These are phyloP conservation scores for Phragmites australis DNA, from an alignment of 176 grass and related monocot species.

Conservation along the genomic window DNA sequence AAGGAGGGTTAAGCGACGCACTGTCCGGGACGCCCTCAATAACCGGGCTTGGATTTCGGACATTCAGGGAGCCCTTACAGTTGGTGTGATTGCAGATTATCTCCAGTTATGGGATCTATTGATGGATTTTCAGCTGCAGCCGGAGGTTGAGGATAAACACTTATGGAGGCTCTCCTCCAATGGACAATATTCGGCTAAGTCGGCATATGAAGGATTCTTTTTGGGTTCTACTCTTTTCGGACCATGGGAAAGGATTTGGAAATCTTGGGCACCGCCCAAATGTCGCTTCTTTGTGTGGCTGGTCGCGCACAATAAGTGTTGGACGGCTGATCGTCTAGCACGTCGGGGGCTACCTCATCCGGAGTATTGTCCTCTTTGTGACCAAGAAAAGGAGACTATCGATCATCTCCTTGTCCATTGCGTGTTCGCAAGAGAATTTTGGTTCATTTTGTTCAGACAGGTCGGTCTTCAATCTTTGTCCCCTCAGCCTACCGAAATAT, in stretches of 20 bases:
- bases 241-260: not conserved
- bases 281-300: not conserved
- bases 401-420: not conserved
- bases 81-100: too few relatives aligned
- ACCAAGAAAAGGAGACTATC: not conserved
- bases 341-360: not conserved
- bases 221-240: not conserved
- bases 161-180: too few relatives aligned
- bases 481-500: not conserved
- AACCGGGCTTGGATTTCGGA: too few relatives aligned
- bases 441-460: not conserved
- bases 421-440: not conserved
- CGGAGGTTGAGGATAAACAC: too few relatives aligned
- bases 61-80: too few relatives aligned
- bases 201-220: not conserved
- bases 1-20: not conserved
- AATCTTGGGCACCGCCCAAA: not conserved
- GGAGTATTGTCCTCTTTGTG: not conserved
- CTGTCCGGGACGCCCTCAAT: not conserved
- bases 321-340: not conserved
- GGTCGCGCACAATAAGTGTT: not conserved
- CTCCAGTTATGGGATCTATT: too few relatives aligned
- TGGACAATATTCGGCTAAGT: not conserved
- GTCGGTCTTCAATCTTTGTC: not conserved
- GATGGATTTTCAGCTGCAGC: too few relatives aligned